These are phyloP conservation scores for Naganishia cerealis DNA, from an alignment of 1,284 basidiomycete genomes.

Conservation along the genomic window DNA sequence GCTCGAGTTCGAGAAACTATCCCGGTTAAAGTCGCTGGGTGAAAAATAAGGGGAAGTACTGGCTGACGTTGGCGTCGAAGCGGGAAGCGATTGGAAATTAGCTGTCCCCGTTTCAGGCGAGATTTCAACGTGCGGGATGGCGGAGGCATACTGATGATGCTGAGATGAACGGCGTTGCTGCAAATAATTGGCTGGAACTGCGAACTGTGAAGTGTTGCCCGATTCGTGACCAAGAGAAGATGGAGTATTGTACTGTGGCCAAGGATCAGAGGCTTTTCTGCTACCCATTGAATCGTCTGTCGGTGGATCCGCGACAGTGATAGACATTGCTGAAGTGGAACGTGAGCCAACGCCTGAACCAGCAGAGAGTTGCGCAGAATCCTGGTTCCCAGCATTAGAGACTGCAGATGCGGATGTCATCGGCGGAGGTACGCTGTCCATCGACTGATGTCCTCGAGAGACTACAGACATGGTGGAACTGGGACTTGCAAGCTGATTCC, in stretches of 20 bases:
- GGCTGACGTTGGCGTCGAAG: slow-evolving; percentile 6
- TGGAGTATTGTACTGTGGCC: slow-evolving; percentile 20
- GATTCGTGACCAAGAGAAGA: slow-evolving; percentile 4
- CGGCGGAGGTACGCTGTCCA: slow-evolving; percentile 15
- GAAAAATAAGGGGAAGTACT: slow-evolving; percentile 13
- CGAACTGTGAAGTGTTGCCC: not conserved
- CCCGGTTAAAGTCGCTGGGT: slow-evolving; percentile 4
- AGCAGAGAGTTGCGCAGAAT: slow-evolving; percentile 6
- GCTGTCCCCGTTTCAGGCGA: slow-evolving; percentile 11
- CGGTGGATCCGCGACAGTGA: not conserved
- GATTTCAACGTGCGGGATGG: slow-evolving; percentile 20
- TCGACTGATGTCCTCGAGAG: not conserved
- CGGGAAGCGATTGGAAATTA: slow-evolving; percentile 1
- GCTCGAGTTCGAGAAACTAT: slow-evolving; percentile 19
- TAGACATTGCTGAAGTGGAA: slow-evolving; percentile 17
- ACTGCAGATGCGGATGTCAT: slow-evolving; percentile 6
- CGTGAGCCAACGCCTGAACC: slow-evolving; percentile 11
- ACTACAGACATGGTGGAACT: not conserved
- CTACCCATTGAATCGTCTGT: not conserved
- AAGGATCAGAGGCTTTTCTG: not conserved
- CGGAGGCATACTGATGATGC: slow-evolving; percentile 8
- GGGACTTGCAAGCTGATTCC: not conserved
- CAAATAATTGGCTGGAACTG: not conserved
- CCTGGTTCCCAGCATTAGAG: not conserved
- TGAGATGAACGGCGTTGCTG: slow-evolving; percentile 5